These are phyloP conservation scores for Diplocarpon mali DNA, from an alignment of 2,329 filamentous ascomycete species.

Conservation along the genomic window DNA sequence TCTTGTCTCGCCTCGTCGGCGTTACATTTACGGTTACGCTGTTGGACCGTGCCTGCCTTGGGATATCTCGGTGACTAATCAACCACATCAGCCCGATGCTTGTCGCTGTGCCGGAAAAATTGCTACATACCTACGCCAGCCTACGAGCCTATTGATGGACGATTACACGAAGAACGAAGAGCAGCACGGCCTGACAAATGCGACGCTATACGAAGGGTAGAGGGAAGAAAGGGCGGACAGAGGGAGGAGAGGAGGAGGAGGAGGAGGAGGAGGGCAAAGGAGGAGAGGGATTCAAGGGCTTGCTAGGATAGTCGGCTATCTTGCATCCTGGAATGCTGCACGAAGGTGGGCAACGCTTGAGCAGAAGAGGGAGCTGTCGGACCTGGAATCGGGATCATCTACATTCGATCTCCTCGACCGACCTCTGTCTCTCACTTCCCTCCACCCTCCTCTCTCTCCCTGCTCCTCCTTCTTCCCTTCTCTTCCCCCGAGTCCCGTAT, in stretches of 20 bases:
- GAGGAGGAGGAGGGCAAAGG: not conserved
- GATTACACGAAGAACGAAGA: not conserved
- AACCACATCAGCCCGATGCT: not conserved
- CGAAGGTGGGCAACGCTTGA: too few species aligned
- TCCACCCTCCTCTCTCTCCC: not conserved
- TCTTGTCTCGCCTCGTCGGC: constrained; percentile 1
- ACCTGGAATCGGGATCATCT: too few species aligned
- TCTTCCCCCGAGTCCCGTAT: not conserved
- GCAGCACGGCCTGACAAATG: not conserved
- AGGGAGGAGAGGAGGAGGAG: not conserved
- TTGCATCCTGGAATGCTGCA: too few species aligned
- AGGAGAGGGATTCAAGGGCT: too few species aligned
- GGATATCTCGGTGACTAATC: constrained; percentile 2
- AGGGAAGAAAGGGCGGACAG: not conserved
- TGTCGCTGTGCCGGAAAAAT: not conserved
- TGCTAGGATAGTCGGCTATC: too few species aligned
- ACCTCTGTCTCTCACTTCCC: not conserved
- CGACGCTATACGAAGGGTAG: not conserved
- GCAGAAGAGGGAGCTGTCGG: too few species aligned
- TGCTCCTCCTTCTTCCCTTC: not conserved
- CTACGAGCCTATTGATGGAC: not conserved
- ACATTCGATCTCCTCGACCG: too few species aligned
- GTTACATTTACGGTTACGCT: not conserved
- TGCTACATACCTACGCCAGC: not conserved
- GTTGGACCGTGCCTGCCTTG: constrained; percentile 3